These are phyloP conservation scores for Aspergillus taichungensis DNA, from an alignment of 495 filamentous ascomycete species.

Conservation along the genomic window DNA sequence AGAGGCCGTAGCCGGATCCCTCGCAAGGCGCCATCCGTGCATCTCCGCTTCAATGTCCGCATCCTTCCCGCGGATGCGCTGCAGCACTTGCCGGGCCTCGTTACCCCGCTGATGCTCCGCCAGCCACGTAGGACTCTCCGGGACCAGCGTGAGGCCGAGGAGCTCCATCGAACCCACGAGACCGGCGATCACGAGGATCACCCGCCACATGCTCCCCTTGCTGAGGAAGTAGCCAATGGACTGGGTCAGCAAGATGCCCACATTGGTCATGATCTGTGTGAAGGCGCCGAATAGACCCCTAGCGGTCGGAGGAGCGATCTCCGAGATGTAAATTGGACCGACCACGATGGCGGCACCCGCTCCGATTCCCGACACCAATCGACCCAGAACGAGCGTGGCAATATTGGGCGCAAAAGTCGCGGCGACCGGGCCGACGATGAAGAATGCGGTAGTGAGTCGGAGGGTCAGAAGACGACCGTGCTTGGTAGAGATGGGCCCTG, in stretches of 20 bases:
- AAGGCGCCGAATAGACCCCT: conserved; percentile 84
- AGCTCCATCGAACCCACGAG: conserved; percentile 56
- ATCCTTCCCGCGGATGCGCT: conserved; percentile 62
- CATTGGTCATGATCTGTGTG: conserved; percentile 88
- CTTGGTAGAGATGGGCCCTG: conserved; percentile 61
- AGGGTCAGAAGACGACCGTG: conserved; percentile 68
- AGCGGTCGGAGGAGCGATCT: conserved; percentile 69
- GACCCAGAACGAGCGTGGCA: conserved; percentile 55
- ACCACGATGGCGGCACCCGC: conserved; percentile 83
- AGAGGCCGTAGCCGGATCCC: conserved; percentile 30
- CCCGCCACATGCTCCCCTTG: conserved; percentile 65
- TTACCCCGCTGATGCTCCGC: conserved; percentile 55
- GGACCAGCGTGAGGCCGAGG: conserved; percentile 57
- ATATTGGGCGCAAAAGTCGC: conserved; percentile 66
- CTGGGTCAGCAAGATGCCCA: conserved; percentile 84
- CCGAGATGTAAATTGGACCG: conserved; percentile 93
- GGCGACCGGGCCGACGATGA: conserved; percentile 62
- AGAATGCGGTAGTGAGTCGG: conserved; percentile 64
- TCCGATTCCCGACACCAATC: conserved; percentile 73
- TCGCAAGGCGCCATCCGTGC: conserved; percentile 46
- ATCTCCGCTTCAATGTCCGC: conserved; percentile 69
- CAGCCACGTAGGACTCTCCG: conserved; percentile 82
- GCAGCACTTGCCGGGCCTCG: conserved; percentile 55
- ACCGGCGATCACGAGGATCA: conserved; percentile 69
- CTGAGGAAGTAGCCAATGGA: conserved; percentile 80